Base-by-base conservation (phyloP, 768 basidiomycete species). In the Pulveroboletus sp. region DNA sequence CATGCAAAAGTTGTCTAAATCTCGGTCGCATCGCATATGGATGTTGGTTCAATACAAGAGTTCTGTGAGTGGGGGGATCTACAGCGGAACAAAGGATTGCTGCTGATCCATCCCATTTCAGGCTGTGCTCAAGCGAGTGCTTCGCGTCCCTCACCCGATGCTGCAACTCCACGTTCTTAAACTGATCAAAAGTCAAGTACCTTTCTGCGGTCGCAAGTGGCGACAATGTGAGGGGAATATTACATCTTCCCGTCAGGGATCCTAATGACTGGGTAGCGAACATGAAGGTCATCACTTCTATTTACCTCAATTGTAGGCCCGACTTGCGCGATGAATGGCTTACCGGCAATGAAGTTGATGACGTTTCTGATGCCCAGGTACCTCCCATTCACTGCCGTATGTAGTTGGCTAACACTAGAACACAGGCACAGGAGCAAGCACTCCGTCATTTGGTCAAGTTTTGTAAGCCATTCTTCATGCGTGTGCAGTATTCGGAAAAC, bases 231-330 rank as follows among this genome's bases (percentile, higher is more conserved):
- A 60, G 81, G 67, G 37, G 43, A 41, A 45, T 48, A 45, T 35
- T 48, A 17, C 19, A 19, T 45, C 31, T 22, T 34, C n/a, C 4
- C 27, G 30, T 38, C 29, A 32, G 23, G n/a, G 3, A 27, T 43
- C 42, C 55, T 65, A 36, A 65, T 30, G 27, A 43, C 43, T 62
- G 26, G 34, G 14, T 13, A 98, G 95, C 92, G 19, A 99, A 98
- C 68, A 99, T 99, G 96, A 98, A 99, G 71, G 90, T 98, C 48
- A 98, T 99, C 59, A 99, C 96, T 9, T 85, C 94, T 16, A 97
- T 99, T 56, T 99, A 99, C 68, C 75, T 98, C 50, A 96, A 97
- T 62, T 97, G 94, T 64, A 80, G 96, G 45, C 96, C 96, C 8
- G 95, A 98, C 63, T 77, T 99, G 35, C 81, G 95, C 17, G 96